These are phyloP conservation scores for Populus deltoides DNA, from an alignment of 345 rosid species.

Conservation along the genomic window DNA sequence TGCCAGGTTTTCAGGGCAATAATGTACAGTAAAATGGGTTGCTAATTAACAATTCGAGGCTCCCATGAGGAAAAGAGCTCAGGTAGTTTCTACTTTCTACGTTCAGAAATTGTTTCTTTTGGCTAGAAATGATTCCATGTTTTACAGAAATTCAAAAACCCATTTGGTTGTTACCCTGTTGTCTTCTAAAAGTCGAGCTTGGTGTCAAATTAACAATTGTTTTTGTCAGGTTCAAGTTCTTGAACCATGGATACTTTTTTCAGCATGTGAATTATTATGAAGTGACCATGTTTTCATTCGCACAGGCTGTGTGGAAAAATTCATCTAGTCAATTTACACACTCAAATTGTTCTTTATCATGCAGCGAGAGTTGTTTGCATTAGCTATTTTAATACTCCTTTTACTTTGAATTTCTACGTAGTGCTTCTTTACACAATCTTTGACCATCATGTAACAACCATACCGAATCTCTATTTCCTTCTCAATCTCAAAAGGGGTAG, in stretches of 20 bases:
- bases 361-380: not conserved
- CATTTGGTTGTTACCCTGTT: not conserved
- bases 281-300: not conserved
- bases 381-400: not conserved
- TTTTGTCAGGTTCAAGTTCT: not conserved
- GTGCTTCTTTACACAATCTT: not conserved
- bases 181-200: not conserved
- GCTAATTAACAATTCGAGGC: not conserved
- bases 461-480: not conserved
- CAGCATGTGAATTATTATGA: not conserved
- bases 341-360: not conserved
- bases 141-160: not conserved
- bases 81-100: constrained; percentile 26
- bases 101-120: not conserved
- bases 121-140: not conserved
- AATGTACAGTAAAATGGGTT: constrained; percentile 24
- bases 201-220: not conserved
- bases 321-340: not conserved
- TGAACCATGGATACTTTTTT: not conserved
- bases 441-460: not conserved
- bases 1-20: constrained; percentile 37
- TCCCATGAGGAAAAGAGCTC: not conserved
- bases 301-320: not conserved
- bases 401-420: not conserved
- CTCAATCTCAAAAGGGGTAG: not conserved